Percentiles rank a stretch among this genome's conserved stretches.
phyloP scores from a whole-genome alignment of 352 stramenopile genomes.

The Ophiocytium majus region DNA sequence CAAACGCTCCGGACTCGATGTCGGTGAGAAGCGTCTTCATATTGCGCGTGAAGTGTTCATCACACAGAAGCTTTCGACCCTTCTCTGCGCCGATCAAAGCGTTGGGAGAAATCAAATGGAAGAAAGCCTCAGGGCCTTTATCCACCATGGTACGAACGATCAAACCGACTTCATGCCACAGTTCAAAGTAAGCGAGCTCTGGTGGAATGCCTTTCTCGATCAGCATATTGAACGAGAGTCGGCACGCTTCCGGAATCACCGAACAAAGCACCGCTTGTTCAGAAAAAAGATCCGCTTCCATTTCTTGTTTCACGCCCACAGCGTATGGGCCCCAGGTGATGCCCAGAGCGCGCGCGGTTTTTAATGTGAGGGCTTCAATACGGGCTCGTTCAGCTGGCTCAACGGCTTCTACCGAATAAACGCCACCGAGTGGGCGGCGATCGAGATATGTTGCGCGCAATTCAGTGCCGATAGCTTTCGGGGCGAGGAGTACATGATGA shows the following conservation, averaged over 20 bases:
- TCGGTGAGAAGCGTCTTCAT: neutral
- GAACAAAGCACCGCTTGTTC: neutral
- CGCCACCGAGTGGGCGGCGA: neutral
- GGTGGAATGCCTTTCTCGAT: neutral
- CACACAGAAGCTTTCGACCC: neutral
- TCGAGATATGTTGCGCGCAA: neutral
- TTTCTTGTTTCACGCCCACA: neutral
- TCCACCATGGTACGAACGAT: neutral
- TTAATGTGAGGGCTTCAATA: neutral
- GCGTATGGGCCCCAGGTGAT: neutral
- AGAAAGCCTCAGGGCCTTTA: constrained; percentile 8
- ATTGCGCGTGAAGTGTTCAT: neutral
- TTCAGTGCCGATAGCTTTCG: neutral
- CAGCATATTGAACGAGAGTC: neutral
- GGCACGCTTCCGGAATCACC: neutral
- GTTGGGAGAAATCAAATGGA: neutral
- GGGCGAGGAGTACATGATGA: neutral
- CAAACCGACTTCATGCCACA: neutral
- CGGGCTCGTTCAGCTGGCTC: neutral
- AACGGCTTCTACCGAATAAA: neutral
- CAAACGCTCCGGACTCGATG: constrained; percentile 3
- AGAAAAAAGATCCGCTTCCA: constrained; percentile 1
- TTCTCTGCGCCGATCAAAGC: constrained; percentile 7
- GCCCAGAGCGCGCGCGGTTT: neutral
- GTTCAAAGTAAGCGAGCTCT: neutral